phyloP scores from a whole-genome alignment of 176 grass and related monocot species.

The Phragmites australis region DNA sequence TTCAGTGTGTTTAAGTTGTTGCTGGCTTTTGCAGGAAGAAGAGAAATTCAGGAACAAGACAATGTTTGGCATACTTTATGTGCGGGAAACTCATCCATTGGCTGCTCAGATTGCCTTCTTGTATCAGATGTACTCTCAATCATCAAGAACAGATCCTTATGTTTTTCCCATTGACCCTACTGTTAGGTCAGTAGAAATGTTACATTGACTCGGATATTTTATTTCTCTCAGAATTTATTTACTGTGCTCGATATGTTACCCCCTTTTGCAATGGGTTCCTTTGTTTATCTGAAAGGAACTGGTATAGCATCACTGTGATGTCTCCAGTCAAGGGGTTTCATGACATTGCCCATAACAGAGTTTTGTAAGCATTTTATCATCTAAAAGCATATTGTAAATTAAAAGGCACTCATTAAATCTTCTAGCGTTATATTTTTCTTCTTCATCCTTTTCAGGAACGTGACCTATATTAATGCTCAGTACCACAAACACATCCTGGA shows the following conservation, averaged over 20 bases:
- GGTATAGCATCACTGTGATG: slow-evolving; percentile 44
- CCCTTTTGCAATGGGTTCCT: slow-evolving; percentile 71
- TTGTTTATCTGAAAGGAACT: slow-evolving; percentile 80
- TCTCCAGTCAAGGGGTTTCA: slow-evolving; percentile 81
- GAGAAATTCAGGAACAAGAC: slow-evolving; percentile 85
- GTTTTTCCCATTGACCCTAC: slow-evolving; percentile 61
- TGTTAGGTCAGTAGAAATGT: slow-evolving; percentile 66
- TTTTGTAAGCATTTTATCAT: slow-evolving; percentile 65
- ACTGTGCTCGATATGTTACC: slow-evolving; percentile 32
- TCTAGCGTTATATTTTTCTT: slow-evolving; percentile 24
- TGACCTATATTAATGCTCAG: slow-evolving; percentile 75
- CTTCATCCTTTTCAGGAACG: slow-evolving; percentile 66
- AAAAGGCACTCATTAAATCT: slow-evolving; percentile 18
- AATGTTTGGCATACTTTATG: slow-evolving; percentile 87
- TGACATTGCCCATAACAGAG: slow-evolving; percentile 74
- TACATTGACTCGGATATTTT: slow-evolving; percentile 36
- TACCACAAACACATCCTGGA: slow-evolving; percentile 86
- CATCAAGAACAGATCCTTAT: slow-evolving; percentile 55
- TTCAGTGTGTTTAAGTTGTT: slow-evolving; percentile 6
- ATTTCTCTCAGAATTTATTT: slow-evolving; percentile 27
- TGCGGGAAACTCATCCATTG: slow-evolving; percentile 73
- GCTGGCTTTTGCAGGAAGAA: slow-evolving; percentile 64
- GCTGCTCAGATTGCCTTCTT: slow-evolving; percentile 60
- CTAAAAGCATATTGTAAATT: slow-evolving; percentile 21
- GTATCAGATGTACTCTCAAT: slow-evolving; percentile 62